phyloP scores from a whole-genome alignment of 129 eudicot genomes.

The carrot (Daucus carota) region DH1_v3.0 NC_030381.2:34541001-34541500 shows the following conservation, averaged over 20 bases:
- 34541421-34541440: too few relatives aligned
- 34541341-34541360: too few relatives aligned
- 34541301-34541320: background rate
- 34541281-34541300: background rate
- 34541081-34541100: background rate
- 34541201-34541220: background rate
- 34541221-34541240: background rate
- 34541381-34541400: too few relatives aligned
- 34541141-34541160: background rate
- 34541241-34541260: background rate
- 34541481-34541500: too few relatives aligned
- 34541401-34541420: too few relatives aligned
- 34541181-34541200: background rate
- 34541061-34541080: background rate
- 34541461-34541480: too few relatives aligned
- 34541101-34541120: background rate
- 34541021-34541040: background rate
- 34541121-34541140: conserved; percentile 1
- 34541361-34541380: too few relatives aligned
- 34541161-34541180: background rate
- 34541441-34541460: too few relatives aligned
- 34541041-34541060: background rate
- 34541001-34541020: background rate
- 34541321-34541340: background rate
- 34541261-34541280: background rate